Evolutionary conservation across 1,284 basidiomycete species (phyloP).

Genomic region (Ustilago trichophora): DNA sequence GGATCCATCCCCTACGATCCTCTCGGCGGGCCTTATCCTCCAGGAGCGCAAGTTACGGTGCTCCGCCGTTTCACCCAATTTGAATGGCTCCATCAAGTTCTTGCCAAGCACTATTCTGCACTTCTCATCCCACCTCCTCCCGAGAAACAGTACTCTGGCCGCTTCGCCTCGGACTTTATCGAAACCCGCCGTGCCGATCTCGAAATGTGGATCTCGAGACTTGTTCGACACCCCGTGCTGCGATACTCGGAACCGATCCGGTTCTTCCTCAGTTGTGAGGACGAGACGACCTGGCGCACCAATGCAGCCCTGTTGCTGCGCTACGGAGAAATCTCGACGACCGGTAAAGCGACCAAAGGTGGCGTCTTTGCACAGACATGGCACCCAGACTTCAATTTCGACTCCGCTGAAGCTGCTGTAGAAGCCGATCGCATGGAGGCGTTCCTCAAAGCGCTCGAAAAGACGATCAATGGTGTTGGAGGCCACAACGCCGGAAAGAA

Average conservation of each 20-base stretch:
- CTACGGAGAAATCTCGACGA: no score
- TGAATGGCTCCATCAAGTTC: constrained; percentile 76
- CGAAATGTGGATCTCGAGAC: constrained; percentile 77
- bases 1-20: constrained; percentile 50
- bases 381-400: constrained; percentile 84
- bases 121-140: constrained; percentile 82
- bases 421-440: constrained; percentile 45
- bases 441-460: constrained; percentile 39
- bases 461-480: constrained; percentile 43
- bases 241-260: constrained; percentile 81
- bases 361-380: constrained; percentile 79
- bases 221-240: constrained; percentile 81
- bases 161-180: constrained; percentile 81
- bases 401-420: constrained; percentile 64
- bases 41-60: constrained; percentile 68
- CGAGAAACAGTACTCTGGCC: constrained; percentile 81
- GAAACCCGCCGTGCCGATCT: constrained; percentile 81
- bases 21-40: constrained; percentile 26
- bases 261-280: constrained; percentile 73
- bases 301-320: constrained; percentile 12
- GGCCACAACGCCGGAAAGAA: constrained; percentile 36
- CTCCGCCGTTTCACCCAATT: constrained; percentile 85
- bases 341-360: constrained; percentile 9
- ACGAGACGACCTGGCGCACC: constrained; percentile 38
- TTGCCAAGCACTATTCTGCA: constrained; percentile 76